Evolutionary conservation across 257 asterid species (phyloP), one percentile per base, ranked within the genome.

Genomic region (Ilex asprella): DNA sequence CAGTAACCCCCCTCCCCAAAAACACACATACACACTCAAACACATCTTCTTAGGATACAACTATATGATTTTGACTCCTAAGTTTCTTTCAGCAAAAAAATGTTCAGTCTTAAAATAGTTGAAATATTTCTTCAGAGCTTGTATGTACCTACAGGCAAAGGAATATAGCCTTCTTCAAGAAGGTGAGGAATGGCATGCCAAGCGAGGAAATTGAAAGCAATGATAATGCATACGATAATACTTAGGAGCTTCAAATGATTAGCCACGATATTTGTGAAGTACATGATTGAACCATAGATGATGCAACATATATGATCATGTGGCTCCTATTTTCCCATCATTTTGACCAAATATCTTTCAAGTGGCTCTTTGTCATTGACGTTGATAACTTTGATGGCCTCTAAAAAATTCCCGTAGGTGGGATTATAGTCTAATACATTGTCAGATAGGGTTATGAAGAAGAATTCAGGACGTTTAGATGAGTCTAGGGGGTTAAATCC

Each of bases 391-490:
- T 51, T 6, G 55, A 68, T 30, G 31, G 3, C 52, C n/a, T 43
- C 3, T 16, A 68, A 55, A 11, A 56, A 29, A 50, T 31, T 14
- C n/a, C 13, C 2, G 6, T 43, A 43, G 46, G 64, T 8, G 12
- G 39, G 1, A 8, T 44, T 49, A 2, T 8, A 0, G 3, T 54
- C 55, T 7, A 70, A 43, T 53, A 67, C 31, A 8, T 60, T 50
- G 12, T 63, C 74, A 0, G 47, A 16, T 44, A 79, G 14, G 0
- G 55, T 39, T 0, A 41, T 68, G 64, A 80, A 82, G 1, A 15
- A 12, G 56, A 87, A 82, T 0, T 71, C 64, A 0, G 88, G 93
- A 31, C 76, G 64, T 69, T 69, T 62, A 6, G 64, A 10, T 13
- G 49, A 1, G 10, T 44, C 39, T 49, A 2, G 5, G 0, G 87